phyloP scores from a whole-genome alignment of 768 basidiomycete genomes.

The Hygrocybe coccinea region DNA sequence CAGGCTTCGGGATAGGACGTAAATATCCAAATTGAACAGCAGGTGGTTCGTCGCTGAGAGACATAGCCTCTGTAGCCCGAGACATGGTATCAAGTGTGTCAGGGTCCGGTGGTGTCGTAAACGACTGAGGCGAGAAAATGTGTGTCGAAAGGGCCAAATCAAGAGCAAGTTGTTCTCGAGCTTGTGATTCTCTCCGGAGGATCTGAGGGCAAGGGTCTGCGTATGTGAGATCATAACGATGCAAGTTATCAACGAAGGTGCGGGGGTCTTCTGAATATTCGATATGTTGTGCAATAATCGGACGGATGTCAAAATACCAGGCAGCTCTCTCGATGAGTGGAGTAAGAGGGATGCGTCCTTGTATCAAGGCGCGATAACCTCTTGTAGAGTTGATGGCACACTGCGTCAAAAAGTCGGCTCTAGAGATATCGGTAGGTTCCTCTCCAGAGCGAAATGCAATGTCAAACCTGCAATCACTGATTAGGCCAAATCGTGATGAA shows the following conservation, averaged over 20 bases:
- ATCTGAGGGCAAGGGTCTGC: conserved; percentile 37
- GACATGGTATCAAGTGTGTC: conserved; percentile 47
- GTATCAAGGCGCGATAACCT: conserved; percentile 49
- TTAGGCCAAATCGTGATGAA: not conserved
- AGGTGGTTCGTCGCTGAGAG: conserved; percentile 53
- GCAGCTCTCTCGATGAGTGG: conserved; percentile 37
- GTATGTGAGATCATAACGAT: conserved; percentile 38
- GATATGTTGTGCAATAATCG: conserved; percentile 40
- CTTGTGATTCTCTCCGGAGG: conserved; percentile 45
- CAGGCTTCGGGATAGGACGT: conserved; percentile 40
- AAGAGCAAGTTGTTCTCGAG: conserved; percentile 56
- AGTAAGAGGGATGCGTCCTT: conserved; percentile 42
- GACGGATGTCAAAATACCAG: conserved; percentile 52
- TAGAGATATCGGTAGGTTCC: conserved; percentile 38
- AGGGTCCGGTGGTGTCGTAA: conserved; percentile 29
- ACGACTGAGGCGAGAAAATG: conserved; percentile 47
- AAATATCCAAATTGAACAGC: conserved; percentile 59
- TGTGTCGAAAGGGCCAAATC: conserved; percentile 59
- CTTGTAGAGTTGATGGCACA: conserved; percentile 46
- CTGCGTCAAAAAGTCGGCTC: conserved; percentile 57
- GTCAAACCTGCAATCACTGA: conserved; percentile 48
- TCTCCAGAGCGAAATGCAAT: conserved; percentile 51
- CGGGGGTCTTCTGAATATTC: conserved; percentile 33
- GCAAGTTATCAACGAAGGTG: conserved; percentile 36
- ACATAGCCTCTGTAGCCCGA: conserved; percentile 47